Evolutionary conservation across 768 basidiomycete species (phyloP), one percentile per base, ranked within the genome.

Genomic region (Termitomyces sp.): DNA sequence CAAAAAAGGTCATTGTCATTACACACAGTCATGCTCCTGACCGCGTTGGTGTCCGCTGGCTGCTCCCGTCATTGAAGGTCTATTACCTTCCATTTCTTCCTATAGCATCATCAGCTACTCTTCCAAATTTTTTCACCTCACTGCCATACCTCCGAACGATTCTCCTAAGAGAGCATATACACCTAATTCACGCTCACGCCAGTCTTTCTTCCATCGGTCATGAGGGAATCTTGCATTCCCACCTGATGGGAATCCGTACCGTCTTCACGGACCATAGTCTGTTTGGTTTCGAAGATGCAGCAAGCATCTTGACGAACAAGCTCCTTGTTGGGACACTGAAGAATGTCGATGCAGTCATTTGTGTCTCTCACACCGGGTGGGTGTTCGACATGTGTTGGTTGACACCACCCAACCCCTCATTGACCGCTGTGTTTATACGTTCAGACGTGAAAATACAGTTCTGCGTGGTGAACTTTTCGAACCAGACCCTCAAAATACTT

Each of bases 191-290:
- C 66, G 92, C 90, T 0, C 97, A 99, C 65, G 97, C 94, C 0
- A 87, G 89, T 59, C 83, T 99, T 3, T 95, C 92, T 2, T 85
- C 93, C 1, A 81, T 98, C 34, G 96, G 89, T 0, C 94, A 97
- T 67, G 97, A 99, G 75, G 95, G 84, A 25, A 89, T 99, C 59
- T 74, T 98, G 17, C 95, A 98, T 65, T 84, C 94, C 0, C 91
- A 94, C 66, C 77, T 93, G 20, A 82, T 98, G 76, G 89, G 91
- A 11, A 81, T 98, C 12, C 86, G 91, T 45, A 94, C 94, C 0
- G 91, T 98, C 10, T 96, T 98, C 72, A 98, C 97, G 0, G 97
- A 99, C 73, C 96, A 99, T 68, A 94, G 92, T 68, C 74, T 99
- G 32, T 98, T 98, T 67, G 96, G 95, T 1, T 95, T 99, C 69